Evolutionary conservation across 2,329 filamentous ascomycete species (phyloP).

Genomic region (Peltaster fructicola): DNA sequence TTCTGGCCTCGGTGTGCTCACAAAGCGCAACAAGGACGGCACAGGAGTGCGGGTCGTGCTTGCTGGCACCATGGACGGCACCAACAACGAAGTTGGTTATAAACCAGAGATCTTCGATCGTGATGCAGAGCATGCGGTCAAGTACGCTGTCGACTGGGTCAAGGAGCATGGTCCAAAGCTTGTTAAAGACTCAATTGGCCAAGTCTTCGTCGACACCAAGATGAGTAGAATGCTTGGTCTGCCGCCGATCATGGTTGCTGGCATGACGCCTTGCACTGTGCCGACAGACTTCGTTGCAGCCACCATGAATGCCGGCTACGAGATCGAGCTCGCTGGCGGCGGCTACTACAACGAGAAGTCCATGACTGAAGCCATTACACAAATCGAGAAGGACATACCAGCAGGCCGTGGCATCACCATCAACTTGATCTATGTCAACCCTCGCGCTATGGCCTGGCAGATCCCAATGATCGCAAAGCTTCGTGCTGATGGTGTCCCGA

Average conservation of each 20-base stretch:
- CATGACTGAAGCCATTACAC: constrained; percentile 66
- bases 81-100: constrained; percentile 81
- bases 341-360: constrained; percentile 71
- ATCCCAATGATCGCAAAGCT: constrained; percentile 69
- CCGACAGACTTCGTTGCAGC: constrained; percentile 83
- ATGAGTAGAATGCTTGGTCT: constrained; percentile 76
- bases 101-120: constrained; percentile 96
- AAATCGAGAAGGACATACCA: constrained; percentile 71
- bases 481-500: constrained; percentile 69
- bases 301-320: constrained; percentile 89
- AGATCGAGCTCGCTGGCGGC: constrained; percentile 77
- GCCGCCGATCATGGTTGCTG: constrained; percentile 76
- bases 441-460: constrained; percentile 80
- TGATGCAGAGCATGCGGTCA: constrained; percentile 84
- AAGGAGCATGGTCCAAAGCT: constrained; percentile 90
- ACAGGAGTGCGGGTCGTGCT: constrained; percentile 93
- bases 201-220: constrained; percentile 91
- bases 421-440: constrained; percentile 84
- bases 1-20: constrained; percentile 85
- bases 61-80: constrained; percentile 81
- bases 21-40: constrained; percentile 97
- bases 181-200: constrained; percentile 71
- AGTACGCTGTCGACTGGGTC: constrained; percentile 93
- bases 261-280: constrained; percentile 84
- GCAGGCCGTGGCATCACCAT: constrained; percentile 74